Evolutionary conservation across 805 yeast species (phyloP), one percentile per base, ranked within the genome.

Genomic region (Lipomyces starkeyi): DNA sequence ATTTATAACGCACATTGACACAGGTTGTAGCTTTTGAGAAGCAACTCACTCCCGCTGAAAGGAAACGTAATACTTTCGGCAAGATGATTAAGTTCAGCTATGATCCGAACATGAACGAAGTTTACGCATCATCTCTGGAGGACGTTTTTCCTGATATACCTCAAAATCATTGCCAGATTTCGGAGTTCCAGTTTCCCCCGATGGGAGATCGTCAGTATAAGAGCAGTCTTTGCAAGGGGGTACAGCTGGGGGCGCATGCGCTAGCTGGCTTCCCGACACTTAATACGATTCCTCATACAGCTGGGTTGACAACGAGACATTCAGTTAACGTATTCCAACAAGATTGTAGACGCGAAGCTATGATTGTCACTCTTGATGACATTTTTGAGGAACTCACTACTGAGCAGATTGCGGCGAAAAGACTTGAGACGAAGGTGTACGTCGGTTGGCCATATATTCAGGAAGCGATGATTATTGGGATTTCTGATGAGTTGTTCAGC

Each of bases 251-350:
- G 54, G 80, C 80, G n/a, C 84, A 88, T 2, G 81, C 90, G 65
- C 79, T 90, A 64, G 96, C 97, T 9, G 97, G 98, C 1, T 95
- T 95, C 84, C 98, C 99, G 62, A 83, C 94, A 14, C 83, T 95
- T 75, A 79, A 85, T 59, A 87, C 96, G 0, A 78, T 95, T 58
- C 89, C 92, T 6, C 89, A 87, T 75, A 77, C 81, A 0, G 78
- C 82, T 3, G 81, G 84, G 60, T 78, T 93, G 71, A 84, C 83
- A 57, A 81, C 83, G 69, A 89, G 87, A 67, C 71, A 71, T 32
- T 90, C 88, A 69, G 88, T 92, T 13, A 80, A 84, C 66, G 90
- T 95, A 2, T 95, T 95, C 80, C 92, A 93, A 74, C 89, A 86
- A 74, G 95, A 97, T 1, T 87, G 97, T 0, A 86, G 88, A 74